Percentiles rank a stretch among this genome's conserved stretches.
Conservation (phyloP, 1,139 yeast genomes). For the Entelexis paramagnoliae region DNA sequence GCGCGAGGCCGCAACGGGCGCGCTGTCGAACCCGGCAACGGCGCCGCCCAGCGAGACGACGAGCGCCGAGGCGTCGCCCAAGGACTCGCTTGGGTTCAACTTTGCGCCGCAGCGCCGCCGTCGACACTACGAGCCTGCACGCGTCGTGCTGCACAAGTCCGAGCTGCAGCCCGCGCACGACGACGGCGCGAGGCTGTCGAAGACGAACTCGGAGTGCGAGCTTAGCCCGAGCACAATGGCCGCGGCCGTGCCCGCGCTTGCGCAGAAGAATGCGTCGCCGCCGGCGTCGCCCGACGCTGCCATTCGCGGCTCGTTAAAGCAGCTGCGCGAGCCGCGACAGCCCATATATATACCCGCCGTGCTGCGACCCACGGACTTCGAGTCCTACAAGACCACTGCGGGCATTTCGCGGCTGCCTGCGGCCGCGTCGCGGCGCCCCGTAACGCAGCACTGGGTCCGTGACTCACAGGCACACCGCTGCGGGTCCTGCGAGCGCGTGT, state of each 20-base stretch:
- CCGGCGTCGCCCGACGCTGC: conserved; percentile 17
- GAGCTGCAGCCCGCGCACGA: conserved; percentile 11
- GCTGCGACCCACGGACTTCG: conserved; percentile 43
- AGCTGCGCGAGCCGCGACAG: conserved; percentile 47
- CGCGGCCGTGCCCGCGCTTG: conserved; percentile 2
- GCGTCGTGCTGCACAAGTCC: conserved; percentile 23
- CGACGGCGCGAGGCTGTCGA: neutral
- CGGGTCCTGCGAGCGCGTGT: conserved; percentile 44
- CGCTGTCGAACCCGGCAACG: neutral
- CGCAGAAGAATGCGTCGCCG: conserved; percentile 5
- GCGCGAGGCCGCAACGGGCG: neutral
- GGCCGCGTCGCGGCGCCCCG: conserved; percentile 34
- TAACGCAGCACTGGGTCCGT: conserved; percentile 72
- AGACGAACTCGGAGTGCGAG: neutral
- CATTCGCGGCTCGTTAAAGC: conserved; percentile 27
- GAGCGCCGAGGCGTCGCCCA: conserved; percentile 10
- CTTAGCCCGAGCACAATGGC: conserved; percentile 2
- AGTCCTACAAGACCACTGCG: conserved; percentile 14
- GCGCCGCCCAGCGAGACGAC: neutral
- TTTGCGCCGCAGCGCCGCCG: conserved; percentile 8
- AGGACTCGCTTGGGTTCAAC: neutral
- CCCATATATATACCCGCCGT: conserved; percentile 91
- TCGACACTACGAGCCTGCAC: conserved; percentile 25
- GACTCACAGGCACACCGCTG: conserved; percentile 58
- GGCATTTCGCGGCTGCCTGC: neutral